phyloP scores from a whole-genome alignment of 208 protist genomes.

The Leishmania martiniquensis region DNA sequence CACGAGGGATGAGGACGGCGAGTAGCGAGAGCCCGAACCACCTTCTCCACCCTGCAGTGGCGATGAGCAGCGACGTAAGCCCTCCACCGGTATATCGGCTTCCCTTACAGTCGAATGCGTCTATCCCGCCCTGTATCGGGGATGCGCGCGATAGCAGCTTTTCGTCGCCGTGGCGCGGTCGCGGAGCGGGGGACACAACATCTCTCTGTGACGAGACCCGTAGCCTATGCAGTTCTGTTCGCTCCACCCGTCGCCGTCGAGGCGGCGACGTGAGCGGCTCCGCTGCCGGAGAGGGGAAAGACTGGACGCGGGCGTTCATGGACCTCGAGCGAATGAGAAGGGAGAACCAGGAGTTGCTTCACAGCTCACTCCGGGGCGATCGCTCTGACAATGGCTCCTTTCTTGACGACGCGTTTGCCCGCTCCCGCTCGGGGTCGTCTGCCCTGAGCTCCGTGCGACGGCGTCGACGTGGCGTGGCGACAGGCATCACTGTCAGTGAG shows the following conservation, averaged over 20 bases:
- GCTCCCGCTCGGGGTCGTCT: conserved; percentile 17
- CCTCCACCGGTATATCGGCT: background rate
- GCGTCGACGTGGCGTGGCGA: conserved; percentile 11
- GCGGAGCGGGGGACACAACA: background rate
- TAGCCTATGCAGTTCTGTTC: conserved; percentile 38
- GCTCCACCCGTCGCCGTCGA: conserved; percentile 36
- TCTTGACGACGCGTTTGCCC: conserved; percentile 8
- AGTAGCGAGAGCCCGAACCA: background rate
- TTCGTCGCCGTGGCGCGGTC: conserved; percentile 6
- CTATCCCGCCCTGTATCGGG: background rate
- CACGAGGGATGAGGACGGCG: background rate
- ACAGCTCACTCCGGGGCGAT: conserved; percentile 21
- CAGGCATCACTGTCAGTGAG: background rate
- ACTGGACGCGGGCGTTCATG: conserved; percentile 48
- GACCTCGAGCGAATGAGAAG: conserved; percentile 72
- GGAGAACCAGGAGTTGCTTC: conserved; percentile 72
- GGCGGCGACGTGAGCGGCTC: conserved; percentile 26
- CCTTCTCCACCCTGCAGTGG: background rate
- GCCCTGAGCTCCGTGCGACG: conserved; percentile 16
- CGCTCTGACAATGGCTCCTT: conserved; percentile 3
- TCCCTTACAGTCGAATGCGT: background rate
- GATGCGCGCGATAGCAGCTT: background rate
- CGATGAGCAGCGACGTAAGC: background rate
- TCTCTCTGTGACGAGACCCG: conserved; percentile 26
- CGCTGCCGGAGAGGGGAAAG: conserved; percentile 20